Evolutionary conservation across 1,139 yeast genomes (phyloP), one percentile per base, ranked within the genome.

Genomic region (Hemisphaericaspora lyxosophila): DNA sequence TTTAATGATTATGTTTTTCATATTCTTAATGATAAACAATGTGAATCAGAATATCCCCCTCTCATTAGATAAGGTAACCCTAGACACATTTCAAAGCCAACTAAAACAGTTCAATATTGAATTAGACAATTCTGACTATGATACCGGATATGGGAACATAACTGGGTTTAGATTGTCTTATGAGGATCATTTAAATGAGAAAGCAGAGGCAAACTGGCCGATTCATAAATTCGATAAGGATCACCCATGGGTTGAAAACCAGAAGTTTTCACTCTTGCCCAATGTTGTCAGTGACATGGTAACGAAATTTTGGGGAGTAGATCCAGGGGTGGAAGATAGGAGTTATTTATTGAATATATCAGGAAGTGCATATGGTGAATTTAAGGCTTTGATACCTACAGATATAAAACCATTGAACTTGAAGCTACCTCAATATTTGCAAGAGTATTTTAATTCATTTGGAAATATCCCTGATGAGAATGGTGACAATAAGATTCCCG

Each of bases 131-230:
- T 64, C 78, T 27, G 66, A 73, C 2, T 81, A 74, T 54, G 43
- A 54, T 13, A 46, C 60, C 4, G 88, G 88, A 7, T 83, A 82
- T 55, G 85, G 85, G 1, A 83, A 85, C 50, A 57, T 87, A 8
- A 85, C 95, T 0, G 96, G 96, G 7, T 75, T 82, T 45, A 70
- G 67, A 52, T 60, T 80, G 41, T 80, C 84, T 35, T 85, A 82
- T 49, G 60, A 65, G 7, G 92, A 85, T 55, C 70, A 67, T 24
- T 13, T 70, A 4, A 51, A 61, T 4, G 74, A 75, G 8, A 64
- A 69, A 38, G 64, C 67, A 27, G 59, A 53, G 0, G 69, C 73
- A 38, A 67, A 79, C 0, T 83, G 83, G 77, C 89, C 89, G 1
- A 54, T 82, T 19, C 79, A 72, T 20, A 35, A 65, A 2, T 70